Base-by-base conservation (phyloP, 2,329 filamentous ascomycete species). In the Rhinocladiella similis region DNA sequence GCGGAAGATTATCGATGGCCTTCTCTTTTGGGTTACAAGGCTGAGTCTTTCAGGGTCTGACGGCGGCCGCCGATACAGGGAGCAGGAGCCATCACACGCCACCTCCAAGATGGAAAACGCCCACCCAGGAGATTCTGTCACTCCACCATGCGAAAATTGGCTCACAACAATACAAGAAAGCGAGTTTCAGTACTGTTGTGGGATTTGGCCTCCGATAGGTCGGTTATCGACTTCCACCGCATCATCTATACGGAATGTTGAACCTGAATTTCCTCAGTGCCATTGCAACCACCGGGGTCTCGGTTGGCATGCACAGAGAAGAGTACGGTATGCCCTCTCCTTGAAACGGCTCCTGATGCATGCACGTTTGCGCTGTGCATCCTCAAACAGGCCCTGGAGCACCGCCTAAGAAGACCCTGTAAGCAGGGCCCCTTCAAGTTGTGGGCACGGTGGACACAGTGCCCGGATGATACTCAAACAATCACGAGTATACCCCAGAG, bases 1-100 rank as follows among this genome's bases (percentile, higher is more conserved):
- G 49, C 29, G 36, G 36, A 39, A 39, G 9, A 39, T 39, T 39
- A 39, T 39, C 36, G 36, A 39, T 3, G 6, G 27, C 27, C 4
- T 9, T 33, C 27, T 33, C 27, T 3, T 33, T 33, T 16, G 3
- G 36, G 36, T 16, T 39, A 18, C 36, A 12, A 39, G 36, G 36
- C 36, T 39, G 36, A 39, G 18, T 3, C 36, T 16, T 18, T 39
- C 36, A 39, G 36, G 36, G 36, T 39, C 16, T 27, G 4, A 10
- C 46, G 46, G 46, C 46, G 12, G 20, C 27, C 46, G 20, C 46
- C 46, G 46, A 48, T 35, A 48, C 25, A 33, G 46, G 36, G 36
- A 39, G 36, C 36, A 16, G 36, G 36, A 39, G 16, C 27, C 27
- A 35, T 6, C 20, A 29, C 46, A 48, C 46, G 46, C 46, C 46